phyloP scores from a whole-genome alignment of 176 grass and related monocot genomes.

The Cymbopogon citratus region DNA sequence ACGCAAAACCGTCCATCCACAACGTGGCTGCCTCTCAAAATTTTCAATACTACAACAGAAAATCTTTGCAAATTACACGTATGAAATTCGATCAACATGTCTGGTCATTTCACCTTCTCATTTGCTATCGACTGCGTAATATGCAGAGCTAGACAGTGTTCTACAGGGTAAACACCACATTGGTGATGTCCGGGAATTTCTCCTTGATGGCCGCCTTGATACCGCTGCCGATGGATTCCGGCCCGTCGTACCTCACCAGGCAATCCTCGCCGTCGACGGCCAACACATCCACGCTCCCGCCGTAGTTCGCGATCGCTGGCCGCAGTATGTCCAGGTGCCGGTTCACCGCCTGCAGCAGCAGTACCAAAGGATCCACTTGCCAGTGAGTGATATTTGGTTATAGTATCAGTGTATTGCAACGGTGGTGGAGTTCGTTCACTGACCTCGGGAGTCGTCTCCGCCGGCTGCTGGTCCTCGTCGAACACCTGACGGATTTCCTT shows the following conservation, averaged over 20 bases:
- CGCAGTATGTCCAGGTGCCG: constrained; percentile 92
- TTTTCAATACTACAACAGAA: background rate
- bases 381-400: background rate
- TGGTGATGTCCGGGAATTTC: constrained; percentile 83
- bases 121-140: background rate
- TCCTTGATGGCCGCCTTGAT: constrained; percentile 95
- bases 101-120: background rate
- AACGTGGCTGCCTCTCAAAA: background rate
- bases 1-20: background rate
- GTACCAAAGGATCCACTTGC: background rate
- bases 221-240: constrained; percentile 74
- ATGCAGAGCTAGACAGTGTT: background rate
- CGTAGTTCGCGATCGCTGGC: constrained; percentile 84
- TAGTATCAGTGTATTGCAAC: background rate
- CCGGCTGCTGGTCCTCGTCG: constrained; percentile 35
- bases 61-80: background rate
- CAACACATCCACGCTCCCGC: constrained; percentile 76
- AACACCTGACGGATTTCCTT: constrained; percentile 69
- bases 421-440: background rate
- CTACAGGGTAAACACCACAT: constrained; percentile 67
- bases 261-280: constrained; percentile 70
- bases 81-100: background rate
- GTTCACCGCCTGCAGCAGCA: constrained; percentile 71
- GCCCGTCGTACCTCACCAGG: constrained; percentile 74
- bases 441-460: constrained; percentile 57